Percentiles rank a stretch among this genome's conserved stretches.
phyloP scores from a whole-genome alignment of 495 filamentous ascomycete species.

The Friedmanniomyces simplex region DNA sequence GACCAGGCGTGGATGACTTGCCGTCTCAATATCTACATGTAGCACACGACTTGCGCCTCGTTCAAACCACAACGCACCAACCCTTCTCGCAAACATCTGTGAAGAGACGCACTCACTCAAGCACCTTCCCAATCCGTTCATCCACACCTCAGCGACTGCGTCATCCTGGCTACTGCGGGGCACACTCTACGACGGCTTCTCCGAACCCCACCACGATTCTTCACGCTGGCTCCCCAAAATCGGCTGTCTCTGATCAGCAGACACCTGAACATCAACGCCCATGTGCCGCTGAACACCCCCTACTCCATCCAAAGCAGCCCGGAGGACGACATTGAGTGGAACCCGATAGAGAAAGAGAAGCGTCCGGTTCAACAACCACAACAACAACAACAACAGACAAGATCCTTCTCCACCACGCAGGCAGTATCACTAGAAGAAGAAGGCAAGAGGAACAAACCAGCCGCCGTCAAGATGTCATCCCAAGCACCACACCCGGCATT shows the following conservation, averaged over 20 bases:
- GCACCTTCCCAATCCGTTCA: neutral
- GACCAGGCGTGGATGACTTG: too few species aligned
- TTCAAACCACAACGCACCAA: neutral
- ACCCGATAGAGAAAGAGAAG: slow-evolving; percentile 35
- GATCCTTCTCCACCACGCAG: slow-evolving; percentile 22
- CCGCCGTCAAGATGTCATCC: slow-evolving; percentile 53
- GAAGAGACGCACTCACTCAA: neutral
- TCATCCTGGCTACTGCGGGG: slow-evolving; percentile 16
- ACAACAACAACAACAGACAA: slow-evolving; percentile 5
- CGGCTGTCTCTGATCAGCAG: slow-evolving; percentile 71
- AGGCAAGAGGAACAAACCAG: slow-evolving; percentile 15
- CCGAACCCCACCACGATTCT: slow-evolving; percentile 5
- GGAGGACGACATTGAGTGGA: slow-evolving; percentile 50
- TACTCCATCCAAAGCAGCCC: slow-evolving; percentile 51
- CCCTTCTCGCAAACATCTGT: too few species aligned
- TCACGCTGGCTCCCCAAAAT: slow-evolving; percentile 19
- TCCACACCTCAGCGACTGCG: neutral
- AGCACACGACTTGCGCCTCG: too few species aligned
- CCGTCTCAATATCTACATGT: too few species aligned
- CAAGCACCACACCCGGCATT: slow-evolving; percentile 73
- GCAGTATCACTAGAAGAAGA: slow-evolving; percentile 20
- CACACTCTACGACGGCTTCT: neutral
- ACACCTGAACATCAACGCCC: slow-evolving; percentile 57
- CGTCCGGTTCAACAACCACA: slow-evolving; percentile 5
- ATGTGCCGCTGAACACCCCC: slow-evolving; percentile 54